phyloP scores from a whole-genome alignment of 176 grass and related monocot species.

The Musa troglodytarum region DNA sequence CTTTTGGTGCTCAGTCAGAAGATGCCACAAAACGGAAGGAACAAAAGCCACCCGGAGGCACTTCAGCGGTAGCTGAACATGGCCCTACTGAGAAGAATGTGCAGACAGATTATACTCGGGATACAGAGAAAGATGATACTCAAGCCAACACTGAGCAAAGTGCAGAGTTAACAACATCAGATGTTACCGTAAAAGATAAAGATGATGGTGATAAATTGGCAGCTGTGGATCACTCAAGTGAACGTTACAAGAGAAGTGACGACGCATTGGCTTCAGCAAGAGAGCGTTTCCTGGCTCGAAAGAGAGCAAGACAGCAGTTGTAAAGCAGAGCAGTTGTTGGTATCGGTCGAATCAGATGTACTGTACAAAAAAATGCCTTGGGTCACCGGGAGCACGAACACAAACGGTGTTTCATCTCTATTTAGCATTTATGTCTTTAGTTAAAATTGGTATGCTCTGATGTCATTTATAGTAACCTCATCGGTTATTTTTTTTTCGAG shows the following conservation, averaged over 20 bases:
- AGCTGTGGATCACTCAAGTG: constrained; percentile 1
- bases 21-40: constrained; percentile 24
- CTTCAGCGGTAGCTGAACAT: constrained; percentile 26
- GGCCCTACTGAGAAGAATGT: constrained; percentile 28
- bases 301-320: constrained; percentile 54
- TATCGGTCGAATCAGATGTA: neutral
- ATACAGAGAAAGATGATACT: constrained; percentile 32
- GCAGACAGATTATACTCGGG: constrained; percentile 18
- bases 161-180: constrained; percentile 9
- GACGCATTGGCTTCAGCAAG: constrained; percentile 62
- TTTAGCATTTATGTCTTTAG: no score
- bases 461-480: no score
- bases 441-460: no score
- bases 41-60: constrained; percentile 23
- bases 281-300: constrained; percentile 66
- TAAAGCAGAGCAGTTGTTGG: neutral
- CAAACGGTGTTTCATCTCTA: no score
- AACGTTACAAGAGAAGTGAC: constrained; percentile 67
- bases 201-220: constrained; percentile 9
- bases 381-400: no score
- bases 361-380: no score
- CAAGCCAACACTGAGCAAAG: constrained; percentile 33
- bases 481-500: no score
- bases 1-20: constrained; percentile 49
- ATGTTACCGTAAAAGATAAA: constrained; percentile 23